Evolutionary conservation across 495 filamentous ascomycete genomes (phyloP).

Genomic region (Aspergillus leporis): DNA sequence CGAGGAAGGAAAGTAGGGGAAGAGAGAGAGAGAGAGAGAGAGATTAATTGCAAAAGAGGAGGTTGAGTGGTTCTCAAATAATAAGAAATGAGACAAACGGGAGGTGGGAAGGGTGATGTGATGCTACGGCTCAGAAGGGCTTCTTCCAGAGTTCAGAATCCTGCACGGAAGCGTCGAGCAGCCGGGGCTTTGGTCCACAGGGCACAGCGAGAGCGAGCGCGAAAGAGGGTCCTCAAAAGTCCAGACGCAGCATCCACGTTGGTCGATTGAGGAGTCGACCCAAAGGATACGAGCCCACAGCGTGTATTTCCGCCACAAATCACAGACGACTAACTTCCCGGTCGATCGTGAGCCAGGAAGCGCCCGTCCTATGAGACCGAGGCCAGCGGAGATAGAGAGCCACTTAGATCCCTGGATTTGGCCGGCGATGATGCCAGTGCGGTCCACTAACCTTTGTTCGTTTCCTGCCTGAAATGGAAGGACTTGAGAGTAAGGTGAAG

Average conservation of each 20-base stretch:
- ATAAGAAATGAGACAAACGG: conserved; percentile 10
- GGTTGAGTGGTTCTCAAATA: conserved; percentile 2
- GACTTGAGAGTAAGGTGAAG: background rate
- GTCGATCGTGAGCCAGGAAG: conserved; percentile 24
- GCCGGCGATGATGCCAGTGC: conserved; percentile 8
- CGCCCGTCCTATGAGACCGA: conserved; percentile 19
- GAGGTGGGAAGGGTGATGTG: conserved; percentile 14
- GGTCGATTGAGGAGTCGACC: conserved; percentile 13
- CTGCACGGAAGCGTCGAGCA: conserved; percentile 25
- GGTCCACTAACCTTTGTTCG: conserved; percentile 9
- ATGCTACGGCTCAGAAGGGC: conserved; percentile 18
- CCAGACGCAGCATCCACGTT: conserved; percentile 16
- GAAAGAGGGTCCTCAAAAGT: conserved; percentile 8
- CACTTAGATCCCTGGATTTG: conserved; percentile 16
- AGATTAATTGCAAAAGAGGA: background rate
- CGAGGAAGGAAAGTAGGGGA: conserved; percentile 7
- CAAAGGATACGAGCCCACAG: conserved; percentile 9
- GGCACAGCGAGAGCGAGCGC: conserved; percentile 7
- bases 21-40: conserved; percentile 1
- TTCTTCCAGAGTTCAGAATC: conserved; percentile 9
- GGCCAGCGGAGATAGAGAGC: conserved; percentile 11
- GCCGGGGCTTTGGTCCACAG: conserved; percentile 16
- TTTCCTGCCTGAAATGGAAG: conserved; percentile 4
- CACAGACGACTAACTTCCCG: conserved; percentile 14
- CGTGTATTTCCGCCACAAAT: conserved; percentile 14